phyloP scores from a whole-genome alignment of 2,329 filamentous ascomycete genomes.

The Cercospora sesami region DNA sequence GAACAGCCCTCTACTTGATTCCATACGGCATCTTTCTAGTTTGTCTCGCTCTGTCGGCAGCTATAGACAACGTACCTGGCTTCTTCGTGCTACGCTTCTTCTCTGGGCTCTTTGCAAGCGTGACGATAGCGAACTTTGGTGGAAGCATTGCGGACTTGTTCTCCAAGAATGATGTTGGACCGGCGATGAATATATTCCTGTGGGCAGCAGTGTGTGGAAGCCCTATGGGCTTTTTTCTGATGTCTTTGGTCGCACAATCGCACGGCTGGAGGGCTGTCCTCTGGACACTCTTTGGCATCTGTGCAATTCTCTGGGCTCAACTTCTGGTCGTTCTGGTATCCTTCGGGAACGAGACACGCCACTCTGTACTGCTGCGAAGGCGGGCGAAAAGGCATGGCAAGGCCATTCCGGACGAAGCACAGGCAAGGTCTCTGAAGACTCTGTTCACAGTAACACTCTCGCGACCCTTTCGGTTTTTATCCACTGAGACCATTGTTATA shows the following conservation, averaged over 20 bases:
- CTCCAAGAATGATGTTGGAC: constrained; percentile 48
- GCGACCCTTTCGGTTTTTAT: constrained; percentile 51
- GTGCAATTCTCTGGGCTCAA: constrained; percentile 47
- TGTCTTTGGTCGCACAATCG: constrained; percentile 49
- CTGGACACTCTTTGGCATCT: constrained; percentile 50
- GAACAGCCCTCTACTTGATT: constrained; percentile 47
- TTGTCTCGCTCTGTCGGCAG: constrained; percentile 46
- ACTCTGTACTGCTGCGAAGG: constrained; percentile 47
- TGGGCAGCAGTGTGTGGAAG: constrained; percentile 52
- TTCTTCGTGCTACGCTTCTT: constrained; percentile 49
- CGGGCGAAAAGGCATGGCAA: constrained; percentile 28
- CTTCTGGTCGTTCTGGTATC: constrained; percentile 42
- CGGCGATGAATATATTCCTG: constrained; percentile 46
- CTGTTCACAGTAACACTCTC: constrained; percentile 47
- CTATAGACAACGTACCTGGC: constrained; percentile 42
- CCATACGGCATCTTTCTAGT: constrained; percentile 46
- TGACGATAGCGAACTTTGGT: constrained; percentile 53
- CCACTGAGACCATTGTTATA: constrained; percentile 51
- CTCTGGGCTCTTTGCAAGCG: constrained; percentile 50
- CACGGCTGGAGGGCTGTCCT: constrained; percentile 49
- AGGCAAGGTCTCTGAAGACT: constrained; percentile 42
- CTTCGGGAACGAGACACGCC: constrained; percentile 47
- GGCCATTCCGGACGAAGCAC: constrained; percentile 43
- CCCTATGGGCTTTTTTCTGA: constrained; percentile 49
- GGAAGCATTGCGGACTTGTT: constrained; percentile 54